Percentiles rank a stretch among this genome's conserved stretches.
These are phyloP conservation scores for Pseudozyma sp. DNA, from an alignment of 1,284 basidiomycete genomes.

Conservation along the genomic window DNA sequence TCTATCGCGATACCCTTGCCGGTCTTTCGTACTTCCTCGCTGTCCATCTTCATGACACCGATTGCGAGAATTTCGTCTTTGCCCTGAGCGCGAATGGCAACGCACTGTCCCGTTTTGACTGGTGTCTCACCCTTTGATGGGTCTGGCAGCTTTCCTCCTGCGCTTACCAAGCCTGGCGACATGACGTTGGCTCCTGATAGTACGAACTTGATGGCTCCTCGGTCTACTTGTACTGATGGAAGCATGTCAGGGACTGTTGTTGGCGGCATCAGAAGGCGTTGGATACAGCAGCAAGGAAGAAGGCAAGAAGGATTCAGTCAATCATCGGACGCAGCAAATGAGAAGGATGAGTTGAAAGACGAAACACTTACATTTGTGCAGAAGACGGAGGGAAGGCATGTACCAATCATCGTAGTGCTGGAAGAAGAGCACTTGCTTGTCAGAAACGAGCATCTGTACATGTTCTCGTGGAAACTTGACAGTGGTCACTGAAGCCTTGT, in stretches of 20 bases:
- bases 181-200: conserved; percentile 76
- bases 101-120: conserved; percentile 78
- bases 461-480: conserved; percentile 95
- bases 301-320: conserved; percentile 1
- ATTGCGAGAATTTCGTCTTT: conserved; percentile 92
- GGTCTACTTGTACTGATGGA: conserved; percentile 89
- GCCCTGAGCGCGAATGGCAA: conserved; percentile 93
- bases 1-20: conserved; percentile 94
- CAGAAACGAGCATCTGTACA: conserved; percentile 88
- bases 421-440: conserved; percentile 90
- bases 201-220: conserved; percentile 97
- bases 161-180: conserved; percentile 88
- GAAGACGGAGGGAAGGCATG: conserved; percentile 84
- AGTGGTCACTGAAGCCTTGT: conserved; percentile 92
- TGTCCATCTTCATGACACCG: conserved; percentile 83
- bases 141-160: conserved; percentile 87
- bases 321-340: background rate
- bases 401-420: conserved; percentile 96
- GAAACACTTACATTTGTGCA: conserved; percentile 78
- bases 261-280: background rate
- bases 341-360: background rate
- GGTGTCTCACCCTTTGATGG: conserved; percentile 73
- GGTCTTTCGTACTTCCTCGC: conserved; percentile 87
- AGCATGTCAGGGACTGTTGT: conserved; percentile 74
- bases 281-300: too few relatives aligned